These are phyloP conservation scores for Diospyros lotus DNA, from an alignment of 148 eudicot genomes.

Conservation along the genomic window DNA sequence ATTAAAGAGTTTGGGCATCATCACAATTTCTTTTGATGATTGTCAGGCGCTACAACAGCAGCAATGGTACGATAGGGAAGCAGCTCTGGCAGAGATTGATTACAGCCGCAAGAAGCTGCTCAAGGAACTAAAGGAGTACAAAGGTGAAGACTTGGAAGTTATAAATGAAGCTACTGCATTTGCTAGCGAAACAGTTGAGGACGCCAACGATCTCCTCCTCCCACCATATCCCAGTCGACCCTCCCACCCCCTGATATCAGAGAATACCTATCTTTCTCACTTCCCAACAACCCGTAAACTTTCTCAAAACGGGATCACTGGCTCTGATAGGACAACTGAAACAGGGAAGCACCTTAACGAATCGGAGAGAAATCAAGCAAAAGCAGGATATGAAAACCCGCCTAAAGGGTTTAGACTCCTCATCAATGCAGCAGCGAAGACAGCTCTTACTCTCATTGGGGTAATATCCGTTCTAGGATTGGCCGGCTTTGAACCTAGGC, in stretches of 20 bases:
- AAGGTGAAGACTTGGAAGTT: slow-evolving; percentile 73
- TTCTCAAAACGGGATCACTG: slow-evolving; percentile 42
- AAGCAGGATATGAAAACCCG: slow-evolving; percentile 24
- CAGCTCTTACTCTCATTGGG: slow-evolving; percentile 65
- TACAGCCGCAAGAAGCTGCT: slow-evolving; percentile 69
- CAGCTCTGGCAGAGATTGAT: slow-evolving; percentile 71
- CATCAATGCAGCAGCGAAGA: slow-evolving; percentile 54
- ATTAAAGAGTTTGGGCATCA: not conserved
- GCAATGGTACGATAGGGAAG: slow-evolving; percentile 84
- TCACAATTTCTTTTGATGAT: slow-evolving; percentile 10
- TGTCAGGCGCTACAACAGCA: slow-evolving; percentile 77
- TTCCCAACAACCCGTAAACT: slow-evolving; percentile 34
- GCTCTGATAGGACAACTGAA: slow-evolving; percentile 7
- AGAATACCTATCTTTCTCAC: slow-evolving; percentile 34
- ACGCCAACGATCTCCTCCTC: slow-evolving; percentile 60
- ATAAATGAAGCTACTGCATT: slow-evolving; percentile 74
- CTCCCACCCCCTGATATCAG: slow-evolving; percentile 35
- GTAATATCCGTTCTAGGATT: slow-evolving; percentile 63
- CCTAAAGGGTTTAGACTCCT: slow-evolving; percentile 49
- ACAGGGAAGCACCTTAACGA: slow-evolving; percentile 4
- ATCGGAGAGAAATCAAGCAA: slow-evolving; percentile 24
- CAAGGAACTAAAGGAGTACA: slow-evolving; percentile 67
- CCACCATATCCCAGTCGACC: slow-evolving; percentile 69
- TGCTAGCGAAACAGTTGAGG: slow-evolving; percentile 73
- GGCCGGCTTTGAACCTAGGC: slow-evolving; percentile 78